Evolutionary conservation across 208 protist genomes (phyloP), one percentile per base, ranked within the genome.

Genomic region (Porcisia hertigi): DNA sequence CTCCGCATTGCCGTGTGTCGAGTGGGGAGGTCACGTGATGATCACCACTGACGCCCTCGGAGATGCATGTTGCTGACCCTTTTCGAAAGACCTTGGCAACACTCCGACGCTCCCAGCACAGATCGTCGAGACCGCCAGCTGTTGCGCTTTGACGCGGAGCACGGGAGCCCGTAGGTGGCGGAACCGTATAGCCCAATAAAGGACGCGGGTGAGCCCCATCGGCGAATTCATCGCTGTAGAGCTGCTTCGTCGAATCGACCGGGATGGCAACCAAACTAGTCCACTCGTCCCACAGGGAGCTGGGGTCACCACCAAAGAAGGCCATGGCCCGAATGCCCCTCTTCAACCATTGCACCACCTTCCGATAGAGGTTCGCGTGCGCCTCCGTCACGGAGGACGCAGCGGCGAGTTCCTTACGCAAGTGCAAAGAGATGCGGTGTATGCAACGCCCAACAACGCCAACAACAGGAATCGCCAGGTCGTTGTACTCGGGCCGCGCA

Each of bases 91-190:
- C 20, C 53, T 75, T 75, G 6, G 67, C 55, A 30, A 25, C 47
- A n/a, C 59, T 69, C 18, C 76, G 76, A 4, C 76, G 76, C 30
- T 66, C 62, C 76, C 76, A 81, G 1, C 39, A 71, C 7, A 81
- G 30, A 14, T 71, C 76, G 30, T 75, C 69, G 30, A 81, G 23
- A 6, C 76, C 76, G 23, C 76, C 76, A 41, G 20, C 43, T 6
- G 57, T 23, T 0, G 64, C 55, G 39, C 49, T 16, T 66, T 47
- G 55, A 25, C 8, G 76, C 9, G n/a, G 18, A 11, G 52, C 12
- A 25, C 69, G 18, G 18, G 49, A 36, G 7, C 54, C 30, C 52
- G 25, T 2, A 18, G 69, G n/a, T 23, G 69, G 36, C 36, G 69
- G 11, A 16, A 43, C 36, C 23, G 69, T 20, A 49, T 81, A 81